A percentile compares a stretch with the other conserved stretches of the same genome.
phyloP scores from a whole-genome alignment of 2,329 filamentous ascomycete species.

The Podosphaera xanthii region DNA sequence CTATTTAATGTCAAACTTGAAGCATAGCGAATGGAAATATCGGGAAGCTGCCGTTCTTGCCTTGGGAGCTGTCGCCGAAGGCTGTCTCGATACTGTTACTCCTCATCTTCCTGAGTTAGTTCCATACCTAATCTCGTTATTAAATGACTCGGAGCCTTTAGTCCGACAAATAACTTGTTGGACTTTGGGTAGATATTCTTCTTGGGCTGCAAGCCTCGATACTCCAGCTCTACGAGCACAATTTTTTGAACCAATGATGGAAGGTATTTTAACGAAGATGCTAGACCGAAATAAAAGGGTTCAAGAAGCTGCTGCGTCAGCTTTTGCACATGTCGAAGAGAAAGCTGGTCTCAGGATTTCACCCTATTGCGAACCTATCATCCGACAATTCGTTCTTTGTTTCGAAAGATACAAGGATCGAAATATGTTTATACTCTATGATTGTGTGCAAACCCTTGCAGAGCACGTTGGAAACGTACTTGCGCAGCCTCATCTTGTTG shows the following conservation, averaged over 20 bases:
- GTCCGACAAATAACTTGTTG: slow-evolving; percentile 95
- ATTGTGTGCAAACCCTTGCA: slow-evolving; percentile 90
- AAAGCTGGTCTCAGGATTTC: slow-evolving; percentile 62
- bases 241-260: slow-evolving; percentile 93
- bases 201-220: slow-evolving; percentile 64
- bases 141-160: slow-evolving; percentile 69
- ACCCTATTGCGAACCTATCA: slow-evolving; percentile 73
- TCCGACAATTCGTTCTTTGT: slow-evolving; percentile 77
- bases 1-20: slow-evolving; percentile 75
- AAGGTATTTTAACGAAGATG: slow-evolving; percentile 84
- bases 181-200: slow-evolving; percentile 82
- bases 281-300: slow-evolving; percentile 94
- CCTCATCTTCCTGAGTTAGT: slow-evolving; percentile 81
- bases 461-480: slow-evolving; percentile 71
- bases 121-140: slow-evolving; percentile 67
- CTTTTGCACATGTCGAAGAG: slow-evolving; percentile 89
- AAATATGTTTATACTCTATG: slow-evolving; percentile 97
- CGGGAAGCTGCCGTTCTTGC: slow-evolving; percentile 87
- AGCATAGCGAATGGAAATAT: slow-evolving; percentile 73
- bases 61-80: slow-evolving; percentile 81
- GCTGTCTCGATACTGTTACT: slow-evolving; percentile 72
- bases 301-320: slow-evolving; percentile 85
- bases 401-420: slow-evolving; percentile 93
- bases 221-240: slow-evolving; percentile 43
- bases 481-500: slow-evolving; percentile 58